phyloP scores from a whole-genome alignment of 306 rosid species.

The Elaeagnus macrophylla region DNA sequence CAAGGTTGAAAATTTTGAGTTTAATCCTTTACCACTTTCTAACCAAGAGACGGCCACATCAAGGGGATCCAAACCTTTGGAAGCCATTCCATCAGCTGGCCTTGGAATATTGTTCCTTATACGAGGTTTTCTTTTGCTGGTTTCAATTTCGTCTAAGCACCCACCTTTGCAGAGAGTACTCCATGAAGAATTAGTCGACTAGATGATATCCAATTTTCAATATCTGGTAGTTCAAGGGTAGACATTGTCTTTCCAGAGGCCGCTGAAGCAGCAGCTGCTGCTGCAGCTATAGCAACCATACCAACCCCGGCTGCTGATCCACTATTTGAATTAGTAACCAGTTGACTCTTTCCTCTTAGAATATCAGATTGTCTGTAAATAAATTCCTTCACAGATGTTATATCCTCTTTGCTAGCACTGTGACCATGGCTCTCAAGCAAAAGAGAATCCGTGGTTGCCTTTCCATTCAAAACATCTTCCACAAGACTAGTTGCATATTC shows the following conservation, averaged over 20 bases:
- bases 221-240: slow-evolving; percentile 74
- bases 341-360: slow-evolving; percentile 71
- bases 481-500: slow-evolving; percentile 64
- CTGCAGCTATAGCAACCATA: slow-evolving; percentile 87
- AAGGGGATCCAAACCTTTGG: slow-evolving; percentile 47
- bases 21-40: slow-evolving; percentile 64
- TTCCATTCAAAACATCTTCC: slow-evolving; percentile 74
- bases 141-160: slow-evolving; percentile 63
- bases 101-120: slow-evolving; percentile 34
- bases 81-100: slow-evolving; percentile 38
- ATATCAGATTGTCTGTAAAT: slow-evolving; percentile 76
- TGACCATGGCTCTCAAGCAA: slow-evolving; percentile 72
- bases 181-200: slow-evolving; percentile 56
- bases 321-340: slow-evolving; percentile 46
- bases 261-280: slow-evolving; percentile 82
- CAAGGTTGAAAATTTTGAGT: slow-evolving; percentile 58
- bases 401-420: slow-evolving; percentile 59
- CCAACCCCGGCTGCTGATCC: slow-evolving; percentile 76
- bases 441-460: slow-evolving; percentile 80
- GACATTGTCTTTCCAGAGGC: slow-evolving; percentile 58
- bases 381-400: slow-evolving; percentile 69
- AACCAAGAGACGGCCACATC: slow-evolving; percentile 78
- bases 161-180: slow-evolving; percentile 70
- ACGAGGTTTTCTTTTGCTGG: slow-evolving; percentile 58
- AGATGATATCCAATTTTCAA: slow-evolving; percentile 77